These are phyloP conservation scores for Funneliformis geosporum DNA, from an alignment of 192 early-diverging fungal species.

Conservation along the genomic window DNA sequence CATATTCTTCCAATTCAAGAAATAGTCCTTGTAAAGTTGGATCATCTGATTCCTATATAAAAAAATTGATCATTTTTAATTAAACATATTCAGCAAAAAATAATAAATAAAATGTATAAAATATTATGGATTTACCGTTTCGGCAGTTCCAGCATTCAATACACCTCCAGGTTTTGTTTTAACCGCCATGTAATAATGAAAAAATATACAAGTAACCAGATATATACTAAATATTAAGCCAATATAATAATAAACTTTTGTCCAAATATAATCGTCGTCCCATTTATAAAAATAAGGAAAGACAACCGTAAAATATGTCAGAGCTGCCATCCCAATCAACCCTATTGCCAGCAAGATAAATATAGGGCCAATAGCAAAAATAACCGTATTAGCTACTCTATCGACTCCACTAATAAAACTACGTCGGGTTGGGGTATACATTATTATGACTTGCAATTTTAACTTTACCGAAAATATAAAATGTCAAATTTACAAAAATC, in stretches of 20 bases:
- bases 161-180: constrained; percentile 53
- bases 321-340: constrained; percentile 46
- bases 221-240: constrained; percentile 44
- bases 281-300: constrained; percentile 51
- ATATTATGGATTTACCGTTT: constrained; percentile 22
- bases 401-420: constrained; percentile 10
- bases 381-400: constrained; percentile 36
- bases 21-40: constrained; percentile 45
- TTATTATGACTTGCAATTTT: neutral
- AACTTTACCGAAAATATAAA: neutral
- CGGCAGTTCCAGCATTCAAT: constrained; percentile 36
- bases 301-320: constrained; percentile 49
- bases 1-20: constrained; percentile 52
- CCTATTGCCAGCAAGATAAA: constrained; percentile 52
- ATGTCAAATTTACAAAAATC: too few species aligned
- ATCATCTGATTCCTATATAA: constrained; percentile 39
- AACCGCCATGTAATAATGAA: constrained; percentile 61
- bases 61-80: neutral
- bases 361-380: constrained; percentile 51
- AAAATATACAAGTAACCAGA: constrained; percentile 54
- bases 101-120: neutral
- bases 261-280: constrained; percentile 43
- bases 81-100: too few species aligned
- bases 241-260: constrained; percentile 40
- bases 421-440: neutral